phyloP scores from a whole-genome alignment of 495 filamentous ascomycete genomes.

The Friedmanniomyces simplex region DNA sequence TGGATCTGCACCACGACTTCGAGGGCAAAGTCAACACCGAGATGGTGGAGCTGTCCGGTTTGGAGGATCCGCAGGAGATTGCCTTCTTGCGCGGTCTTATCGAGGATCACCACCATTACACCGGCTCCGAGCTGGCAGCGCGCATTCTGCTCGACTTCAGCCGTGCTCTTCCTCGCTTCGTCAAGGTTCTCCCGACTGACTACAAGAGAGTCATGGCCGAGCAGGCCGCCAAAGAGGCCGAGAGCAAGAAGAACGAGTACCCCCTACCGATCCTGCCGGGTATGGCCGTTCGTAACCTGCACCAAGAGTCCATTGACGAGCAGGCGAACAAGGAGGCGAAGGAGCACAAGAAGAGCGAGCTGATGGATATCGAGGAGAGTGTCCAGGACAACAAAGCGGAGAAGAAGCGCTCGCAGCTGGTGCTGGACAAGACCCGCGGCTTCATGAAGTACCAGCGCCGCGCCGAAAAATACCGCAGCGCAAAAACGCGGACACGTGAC shows the following conservation, averaged over 20 bases:
- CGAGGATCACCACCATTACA: conserved; percentile 99
- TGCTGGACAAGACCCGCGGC: conserved; percentile 93
- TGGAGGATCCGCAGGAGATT: conserved; percentile 87
- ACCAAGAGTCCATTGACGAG: conserved; percentile 50
- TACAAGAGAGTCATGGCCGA: conserved; percentile 92
- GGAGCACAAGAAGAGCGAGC: conserved; percentile 60
- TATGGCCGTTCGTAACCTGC: conserved; percentile 37
- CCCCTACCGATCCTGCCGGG: conserved; percentile 69
- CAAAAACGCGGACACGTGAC: conserved; percentile 78
- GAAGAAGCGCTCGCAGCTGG: conserved; percentile 87
- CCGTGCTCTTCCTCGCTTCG: conserved; percentile 79
- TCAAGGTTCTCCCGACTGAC: conserved; percentile 92
- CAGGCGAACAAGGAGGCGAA: conserved; percentile 46
- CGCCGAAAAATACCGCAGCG: conserved; percentile 86
- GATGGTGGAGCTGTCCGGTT: conserved; percentile 87
- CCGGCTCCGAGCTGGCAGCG: conserved; percentile 91
- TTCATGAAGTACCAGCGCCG: conserved; percentile 99
- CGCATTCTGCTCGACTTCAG: conserved; percentile 96
- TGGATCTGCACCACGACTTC: conserved; percentile 90
- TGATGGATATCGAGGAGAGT: conserved; percentile 93
- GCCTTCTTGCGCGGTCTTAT: conserved; percentile 88
- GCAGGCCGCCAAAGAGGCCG: conserved; percentile 73
- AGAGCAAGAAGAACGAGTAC: conserved; percentile 75
- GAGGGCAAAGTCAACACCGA: conserved; percentile 91
- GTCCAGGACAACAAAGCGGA: conserved; percentile 73